Conservation (phyloP, 1,139 yeast species). For the Blastobotrys ciferrii region DNA sequence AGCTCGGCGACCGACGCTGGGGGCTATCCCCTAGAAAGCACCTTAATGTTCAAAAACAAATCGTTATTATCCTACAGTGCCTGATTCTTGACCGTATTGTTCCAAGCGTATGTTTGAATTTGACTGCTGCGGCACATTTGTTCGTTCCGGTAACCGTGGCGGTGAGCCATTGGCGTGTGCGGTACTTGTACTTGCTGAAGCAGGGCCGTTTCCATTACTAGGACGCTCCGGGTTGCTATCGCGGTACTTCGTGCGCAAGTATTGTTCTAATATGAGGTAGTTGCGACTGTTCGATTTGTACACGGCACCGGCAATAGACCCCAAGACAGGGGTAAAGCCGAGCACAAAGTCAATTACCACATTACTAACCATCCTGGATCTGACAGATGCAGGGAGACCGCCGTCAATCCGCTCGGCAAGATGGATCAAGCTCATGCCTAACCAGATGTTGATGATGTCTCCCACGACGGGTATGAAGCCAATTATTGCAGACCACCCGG, state of each 20-base stretch:
- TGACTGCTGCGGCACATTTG: neutral
- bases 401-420: slow-evolving; percentile 59
- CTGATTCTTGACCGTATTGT: neutral
- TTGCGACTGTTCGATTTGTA: slow-evolving; percentile 78
- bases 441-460: slow-evolving; percentile 48
- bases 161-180: neutral
- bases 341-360: slow-evolving; percentile 62
- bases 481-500: slow-evolving; percentile 73
- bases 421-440: slow-evolving; percentile 51
- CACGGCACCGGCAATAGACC: slow-evolving; percentile 63
- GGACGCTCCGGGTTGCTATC: neutral
- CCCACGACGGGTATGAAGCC: slow-evolving; percentile 70
- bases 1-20: too few relatives aligned
- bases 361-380: slow-evolving; percentile 57
- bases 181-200: neutral
- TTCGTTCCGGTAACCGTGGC: neutral
- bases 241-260: slow-evolving; percentile 46
- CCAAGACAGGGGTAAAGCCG: slow-evolving; percentile 72
- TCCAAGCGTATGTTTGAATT: neutral
- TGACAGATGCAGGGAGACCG: slow-evolving; percentile 54
- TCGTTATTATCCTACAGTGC: neutral
- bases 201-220: neutral
- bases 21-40: too few relatives aligned
- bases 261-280: slow-evolving; percentile 58
- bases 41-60: neutral